Percentiles rank a stretch among this genome's conserved stretches.
Evolutionary conservation across 192 early-diverging fungal genomes (phyloP).

Genomic region (Gigaspora rosea): DNA sequence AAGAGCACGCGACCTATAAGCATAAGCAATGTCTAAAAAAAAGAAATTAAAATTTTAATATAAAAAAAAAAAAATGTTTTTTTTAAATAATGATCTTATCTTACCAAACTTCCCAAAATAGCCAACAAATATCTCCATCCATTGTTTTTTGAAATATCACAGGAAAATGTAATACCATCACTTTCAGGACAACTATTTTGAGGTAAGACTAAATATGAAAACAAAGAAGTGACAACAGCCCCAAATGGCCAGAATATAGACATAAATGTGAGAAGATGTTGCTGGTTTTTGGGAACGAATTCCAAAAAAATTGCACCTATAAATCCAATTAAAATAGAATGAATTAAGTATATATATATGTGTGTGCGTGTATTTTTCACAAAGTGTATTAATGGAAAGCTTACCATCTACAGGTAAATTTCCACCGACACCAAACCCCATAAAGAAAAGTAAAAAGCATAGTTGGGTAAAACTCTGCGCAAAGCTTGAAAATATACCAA

Average conservation of each 20-base stretch:
- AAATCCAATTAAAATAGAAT: background rate
- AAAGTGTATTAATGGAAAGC: no score
- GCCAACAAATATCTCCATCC: constrained; percentile 84
- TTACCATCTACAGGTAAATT: constrained; percentile 65
- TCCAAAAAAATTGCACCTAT: constrained; percentile 81
- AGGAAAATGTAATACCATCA: constrained; percentile 22
- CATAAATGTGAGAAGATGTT: constrained; percentile 80
- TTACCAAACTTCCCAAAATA: constrained; percentile 51
- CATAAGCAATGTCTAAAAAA: constrained; percentile 64
- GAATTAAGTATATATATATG: background rate
- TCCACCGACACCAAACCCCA: constrained; percentile 78
- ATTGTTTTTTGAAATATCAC: constrained; percentile 64
- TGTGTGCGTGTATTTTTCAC: no score
- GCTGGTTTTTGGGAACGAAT: constrained; percentile 77
- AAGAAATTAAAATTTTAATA: background rate
- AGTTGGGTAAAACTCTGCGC: constrained; percentile 62
- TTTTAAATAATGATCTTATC: background rate
- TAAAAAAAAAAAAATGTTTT: background rate
- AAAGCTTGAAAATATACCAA: constrained; percentile 71
- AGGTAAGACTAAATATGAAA: constrained; percentile 69
- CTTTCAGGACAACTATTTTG: constrained; percentile 63
- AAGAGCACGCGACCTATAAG: constrained; percentile 66
- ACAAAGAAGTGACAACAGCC: constrained; percentile 66
- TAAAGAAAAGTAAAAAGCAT: constrained; percentile 62
- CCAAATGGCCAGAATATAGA: constrained; percentile 86